Evolutionary conservation across 306 rosid species (phyloP).

Genomic region (Pyrus pyrifolia): DNA sequence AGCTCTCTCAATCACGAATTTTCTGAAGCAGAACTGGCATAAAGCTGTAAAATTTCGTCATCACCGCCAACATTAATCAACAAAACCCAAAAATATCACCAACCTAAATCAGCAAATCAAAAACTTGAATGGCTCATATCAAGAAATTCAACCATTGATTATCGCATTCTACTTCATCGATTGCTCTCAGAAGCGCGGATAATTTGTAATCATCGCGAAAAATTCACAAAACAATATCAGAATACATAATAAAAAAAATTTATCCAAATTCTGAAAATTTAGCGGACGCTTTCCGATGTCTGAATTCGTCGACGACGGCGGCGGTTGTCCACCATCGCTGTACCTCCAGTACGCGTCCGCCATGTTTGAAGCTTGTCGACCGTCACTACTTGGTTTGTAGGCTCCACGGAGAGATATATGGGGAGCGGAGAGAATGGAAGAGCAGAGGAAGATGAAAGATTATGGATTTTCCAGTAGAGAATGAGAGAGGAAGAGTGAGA

Average conservation of each 20-base stretch:
- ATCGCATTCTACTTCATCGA: conserved; percentile 42
- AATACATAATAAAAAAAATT: not conserved
- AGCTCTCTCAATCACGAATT: conserved; percentile 73
- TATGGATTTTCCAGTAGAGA: not conserved
- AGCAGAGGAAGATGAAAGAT: not conserved
- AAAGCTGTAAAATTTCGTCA: conserved; percentile 58
- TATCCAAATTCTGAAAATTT: not conserved
- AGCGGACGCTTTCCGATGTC: conserved; percentile 4
- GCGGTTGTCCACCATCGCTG: no score
- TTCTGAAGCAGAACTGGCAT: conserved; percentile 99
- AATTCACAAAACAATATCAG: rapidly evolving
- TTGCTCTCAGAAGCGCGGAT: conserved; percentile 60
- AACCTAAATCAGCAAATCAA: not conserved
- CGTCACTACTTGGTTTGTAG: not conserved
- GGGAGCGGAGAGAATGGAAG: not conserved
- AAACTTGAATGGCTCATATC: conserved; percentile 45
- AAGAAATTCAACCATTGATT: conserved; percentile 73
- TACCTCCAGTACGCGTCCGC: conserved; percentile 83
- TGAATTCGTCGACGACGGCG: no score
- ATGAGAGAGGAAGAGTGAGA: not conserved
- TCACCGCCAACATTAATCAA: conserved; percentile 34
- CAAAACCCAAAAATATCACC: not conserved
- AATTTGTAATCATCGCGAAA: conserved; percentile 39
- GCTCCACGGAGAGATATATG: not conserved
- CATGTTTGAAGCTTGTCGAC: conserved; percentile 24